These are phyloP conservation scores for Papiliotrema terrestris DNA, from an alignment of 1,284 basidiomycete genomes.

Conservation along the genomic window DNA sequence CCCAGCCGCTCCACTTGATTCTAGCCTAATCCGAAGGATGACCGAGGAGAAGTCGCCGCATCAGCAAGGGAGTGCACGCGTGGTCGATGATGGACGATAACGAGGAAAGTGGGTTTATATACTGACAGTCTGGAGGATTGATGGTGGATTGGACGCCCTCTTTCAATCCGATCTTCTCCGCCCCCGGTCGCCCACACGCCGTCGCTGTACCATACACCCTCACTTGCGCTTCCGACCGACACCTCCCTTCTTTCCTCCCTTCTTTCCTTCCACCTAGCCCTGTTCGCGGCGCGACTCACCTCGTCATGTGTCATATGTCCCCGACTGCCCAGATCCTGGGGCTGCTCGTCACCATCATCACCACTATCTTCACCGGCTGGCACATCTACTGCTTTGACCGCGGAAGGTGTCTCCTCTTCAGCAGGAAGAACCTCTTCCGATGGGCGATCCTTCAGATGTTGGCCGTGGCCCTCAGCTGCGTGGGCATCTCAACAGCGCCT, in stretches of 20 bases:
- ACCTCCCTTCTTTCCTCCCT: background rate
- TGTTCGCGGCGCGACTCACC: too few species aligned
- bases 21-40: too few species aligned
- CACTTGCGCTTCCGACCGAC: background rate
- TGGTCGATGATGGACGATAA: too few species aligned
- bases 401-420: constrained; percentile 23
- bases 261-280: background rate
- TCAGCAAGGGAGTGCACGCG: too few species aligned
- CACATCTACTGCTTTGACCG: constrained; percentile 35
- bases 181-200: too few species aligned
- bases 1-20: too few species aligned
- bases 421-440: constrained; percentile 21
- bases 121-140: too few species aligned
- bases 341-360: constrained; percentile 18
- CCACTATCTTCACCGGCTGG: constrained; percentile 22
- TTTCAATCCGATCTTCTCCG: too few species aligned
- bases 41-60: too few species aligned
- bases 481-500: constrained; percentile 3
- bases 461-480: constrained; percentile 8
- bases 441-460: constrained; percentile 19
- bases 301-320: constrained; percentile 33
- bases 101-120: too few species aligned
- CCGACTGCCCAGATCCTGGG: constrained; percentile 29
- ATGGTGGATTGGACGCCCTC: too few species aligned
- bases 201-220: too few species aligned